Percentiles rank a stretch among this genome's conserved stretches.
Conservation (phyloP, 2,329 filamentous ascomycete genomes). For the Penicillium corylophilum region DNA sequence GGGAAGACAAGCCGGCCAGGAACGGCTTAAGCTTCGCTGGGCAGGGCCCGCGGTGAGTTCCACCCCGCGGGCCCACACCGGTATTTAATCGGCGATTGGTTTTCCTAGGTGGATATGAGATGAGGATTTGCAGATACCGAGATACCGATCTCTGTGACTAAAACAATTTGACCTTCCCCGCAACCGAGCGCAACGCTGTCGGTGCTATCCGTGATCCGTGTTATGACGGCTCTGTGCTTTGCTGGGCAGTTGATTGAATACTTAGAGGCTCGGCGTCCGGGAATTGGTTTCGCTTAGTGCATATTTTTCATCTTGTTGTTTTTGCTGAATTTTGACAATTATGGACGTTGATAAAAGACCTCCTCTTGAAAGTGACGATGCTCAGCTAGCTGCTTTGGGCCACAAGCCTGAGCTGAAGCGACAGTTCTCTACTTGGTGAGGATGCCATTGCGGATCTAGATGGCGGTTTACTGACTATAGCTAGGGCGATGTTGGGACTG, state of each 20-base stretch:
- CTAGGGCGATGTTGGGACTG: conserved; percentile 57
- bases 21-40: conserved; percentile 10
- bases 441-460: neutral
- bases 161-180: conserved; percentile 7
- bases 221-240: neutral
- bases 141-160: conserved; percentile 1
- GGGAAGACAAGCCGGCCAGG: conserved; percentile 13
- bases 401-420: conserved; percentile 58
- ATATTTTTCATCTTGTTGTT: neutral
- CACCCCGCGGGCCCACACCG: neutral
- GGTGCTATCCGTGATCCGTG: conserved; percentile 13
- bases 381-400: conserved; percentile 42
- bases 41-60: neutral
- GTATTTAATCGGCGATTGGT: conserved; percentile 1
- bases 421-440: conserved; percentile 54
- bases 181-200: conserved; percentile 15
- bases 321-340: neutral
- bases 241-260: conserved; percentile 1
- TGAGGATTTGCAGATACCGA: neutral
- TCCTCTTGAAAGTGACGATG: conserved; percentile 21
- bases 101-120: neutral
- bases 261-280: conserved; percentile 4
- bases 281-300: neutral
- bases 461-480: neutral
- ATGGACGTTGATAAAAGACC: conserved; percentile 11